Evolutionary conservation across 371 early-diverging fungal genomes (phyloP), one percentile per base, ranked within the genome.

Genomic region (Haplosporangium sp.): DNA sequence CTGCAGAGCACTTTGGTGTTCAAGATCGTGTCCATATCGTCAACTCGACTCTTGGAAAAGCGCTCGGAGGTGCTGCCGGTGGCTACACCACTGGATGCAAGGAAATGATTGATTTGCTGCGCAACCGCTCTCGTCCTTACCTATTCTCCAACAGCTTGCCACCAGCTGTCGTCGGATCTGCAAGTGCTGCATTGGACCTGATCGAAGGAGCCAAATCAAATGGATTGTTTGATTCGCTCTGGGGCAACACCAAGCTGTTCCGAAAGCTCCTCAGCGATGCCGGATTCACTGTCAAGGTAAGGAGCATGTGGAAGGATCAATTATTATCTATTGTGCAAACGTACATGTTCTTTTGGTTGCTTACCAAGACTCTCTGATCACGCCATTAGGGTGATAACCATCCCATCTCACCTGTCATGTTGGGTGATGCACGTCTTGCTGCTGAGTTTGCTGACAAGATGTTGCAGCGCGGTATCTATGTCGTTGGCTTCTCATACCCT

Each of bases 41-140:
- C 69, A 89, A 89, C 81, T 88, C 88, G 13, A 90, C 90, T 1
- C 82, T 90, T 52, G 90, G 90, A 41, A 90, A 90, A 77, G 90
- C 90, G 12, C 83, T 90, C 45, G 90, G 90, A 53, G 90, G 90
- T 43, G 89, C 90, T 12, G 82, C 86, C 2, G 90, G 90, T 51
- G 90, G 90, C 4, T 90, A 90, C 79, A 90, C 90, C 23, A 85
- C 86, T 13, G 88, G 86, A 14, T 64, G 80, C 64, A 71, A 73
- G 20, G 83, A 85, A 20, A 74, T 89, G 46, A 71, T 89, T 18
- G 81, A 84, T 4, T 46, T 88, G 69, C 81, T 90, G 45, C 83
- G 90, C 53, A 85, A 90, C 67, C 82, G 85, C 20, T 83, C 83
- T 21, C 84, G 90, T 18, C 90, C 90, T 8, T 90, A 90, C 54